phyloP scores from a whole-genome alignment of 108 stramenopile genomes.

The Fistulifera solaris region DNA sequence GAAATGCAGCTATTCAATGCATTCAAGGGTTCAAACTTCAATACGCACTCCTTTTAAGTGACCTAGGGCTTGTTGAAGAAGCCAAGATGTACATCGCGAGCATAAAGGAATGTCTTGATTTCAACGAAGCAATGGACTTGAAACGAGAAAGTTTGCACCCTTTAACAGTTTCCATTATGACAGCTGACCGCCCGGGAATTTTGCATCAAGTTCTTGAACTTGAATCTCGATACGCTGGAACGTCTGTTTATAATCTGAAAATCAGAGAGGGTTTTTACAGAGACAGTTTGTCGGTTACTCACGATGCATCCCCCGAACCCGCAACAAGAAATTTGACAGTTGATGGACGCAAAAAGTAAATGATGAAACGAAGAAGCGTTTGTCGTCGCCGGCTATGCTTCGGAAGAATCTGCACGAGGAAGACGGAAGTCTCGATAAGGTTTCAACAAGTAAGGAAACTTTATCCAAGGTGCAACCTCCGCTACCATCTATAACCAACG shows the following conservation, averaged over 20 bases:
- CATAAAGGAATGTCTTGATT: conserved; percentile 23
- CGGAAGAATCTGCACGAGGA: too few relatives aligned
- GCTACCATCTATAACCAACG: too few relatives aligned
- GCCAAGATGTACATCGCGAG: conserved; percentile 46
- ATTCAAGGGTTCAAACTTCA: conserved; percentile 73
- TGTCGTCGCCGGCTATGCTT: too few relatives aligned
- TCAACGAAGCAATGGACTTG: neutral
- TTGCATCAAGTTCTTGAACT: neutral
- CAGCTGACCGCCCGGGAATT: neutral
- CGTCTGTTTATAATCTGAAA: neutral
- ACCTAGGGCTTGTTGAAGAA: conserved; percentile 40
- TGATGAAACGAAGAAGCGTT: too few relatives aligned
- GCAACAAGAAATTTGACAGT: too few relatives aligned
- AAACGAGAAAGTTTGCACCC: neutral
- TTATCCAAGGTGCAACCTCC: too few relatives aligned
- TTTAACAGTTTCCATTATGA: neutral
- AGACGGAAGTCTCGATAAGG: too few relatives aligned
- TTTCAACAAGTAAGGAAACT: too few relatives aligned
- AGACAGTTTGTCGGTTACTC: too few relatives aligned
- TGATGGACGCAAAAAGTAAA: too few relatives aligned
- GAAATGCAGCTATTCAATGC: conserved; percentile 39
- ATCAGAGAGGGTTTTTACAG: neutral
- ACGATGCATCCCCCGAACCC: too few relatives aligned
- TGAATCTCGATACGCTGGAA: neutral
- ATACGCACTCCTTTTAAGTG: conserved; percentile 65